Conservation (phyloP, 2,329 filamentous ascomycete genomes). For the Botrytis paeoniae region DNA sequence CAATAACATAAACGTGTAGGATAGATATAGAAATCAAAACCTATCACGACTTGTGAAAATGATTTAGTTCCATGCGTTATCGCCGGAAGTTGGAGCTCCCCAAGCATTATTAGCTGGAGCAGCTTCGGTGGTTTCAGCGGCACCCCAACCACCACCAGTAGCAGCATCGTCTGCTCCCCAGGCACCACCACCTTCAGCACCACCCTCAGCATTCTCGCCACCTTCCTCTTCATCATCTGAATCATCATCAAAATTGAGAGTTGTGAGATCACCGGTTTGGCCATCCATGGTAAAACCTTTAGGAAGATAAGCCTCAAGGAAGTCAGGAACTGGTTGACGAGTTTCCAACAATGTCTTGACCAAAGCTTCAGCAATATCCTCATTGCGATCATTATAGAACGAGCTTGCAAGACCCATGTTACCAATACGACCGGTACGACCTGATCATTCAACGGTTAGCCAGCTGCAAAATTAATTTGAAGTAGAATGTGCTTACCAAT, state of each 20-base stretch:
- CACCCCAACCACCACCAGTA: constrained; percentile 11
- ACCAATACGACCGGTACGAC: constrained; percentile 91
- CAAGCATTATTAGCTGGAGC: constrained; percentile 6
- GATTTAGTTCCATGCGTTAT: not conserved
- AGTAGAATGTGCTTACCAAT: constrained; percentile 62
- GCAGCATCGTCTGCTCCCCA: not conserved
- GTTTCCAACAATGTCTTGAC: constrained; percentile 81
- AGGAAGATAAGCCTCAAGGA: constrained; percentile 64
- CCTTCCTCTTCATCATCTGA: constrained; percentile 60
- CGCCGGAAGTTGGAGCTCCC: not conserved
- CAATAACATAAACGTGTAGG: not conserved
- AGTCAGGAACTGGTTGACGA: constrained; percentile 75
- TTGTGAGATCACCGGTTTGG: constrained; percentile 18
- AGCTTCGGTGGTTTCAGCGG: constrained; percentile 2
- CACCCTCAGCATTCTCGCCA: constrained; percentile 11
- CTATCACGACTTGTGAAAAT: not conserved
- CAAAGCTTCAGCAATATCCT: constrained; percentile 68
- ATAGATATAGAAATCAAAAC: not conserved
- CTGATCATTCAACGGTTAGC: constrained; percentile 42
- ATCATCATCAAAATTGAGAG: constrained; percentile 50
- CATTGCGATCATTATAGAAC: constrained; percentile 79
- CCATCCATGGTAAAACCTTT: constrained; percentile 44
- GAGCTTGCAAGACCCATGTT: constrained; percentile 83
- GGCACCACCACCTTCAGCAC: constrained; percentile 15
- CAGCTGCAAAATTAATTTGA: not conserved